Evolutionary conservation across 805 yeast genomes (phyloP).

Genomic region (Hanseniaspora singularis): DNA sequence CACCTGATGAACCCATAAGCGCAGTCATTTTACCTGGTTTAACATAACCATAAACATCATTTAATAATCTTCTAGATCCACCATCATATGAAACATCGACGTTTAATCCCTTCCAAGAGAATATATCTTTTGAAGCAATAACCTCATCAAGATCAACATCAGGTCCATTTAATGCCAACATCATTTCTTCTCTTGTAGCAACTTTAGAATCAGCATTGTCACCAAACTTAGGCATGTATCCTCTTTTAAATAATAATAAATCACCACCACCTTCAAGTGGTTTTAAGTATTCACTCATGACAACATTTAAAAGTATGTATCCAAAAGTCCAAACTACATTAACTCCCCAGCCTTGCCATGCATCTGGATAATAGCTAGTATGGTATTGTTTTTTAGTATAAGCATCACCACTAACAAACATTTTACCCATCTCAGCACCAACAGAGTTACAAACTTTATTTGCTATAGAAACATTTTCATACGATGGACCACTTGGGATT

Average conservation of each 20-base stretch:
- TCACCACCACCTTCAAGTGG: conserved; percentile 32
- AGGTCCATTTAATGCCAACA: conserved; percentile 28
- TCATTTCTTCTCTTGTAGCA: conserved; percentile 33
- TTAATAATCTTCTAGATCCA: conserved; percentile 45
- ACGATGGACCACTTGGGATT: conserved; percentile 48
- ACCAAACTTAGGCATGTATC: conserved; percentile 30
- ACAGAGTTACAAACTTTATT: conserved; percentile 41
- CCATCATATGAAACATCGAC: conserved; percentile 53
- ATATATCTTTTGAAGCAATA: conserved; percentile 38
- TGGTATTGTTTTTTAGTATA: conserved; percentile 33
- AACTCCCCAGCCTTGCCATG: conserved; percentile 55
- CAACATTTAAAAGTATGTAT: conserved; percentile 29
- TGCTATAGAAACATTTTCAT: conserved; percentile 31
- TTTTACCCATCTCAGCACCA: conserved; percentile 39
- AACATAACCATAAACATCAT: conserved; percentile 56
- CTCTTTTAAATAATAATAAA: conserved; percentile 35
- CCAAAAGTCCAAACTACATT: conserved; percentile 37
- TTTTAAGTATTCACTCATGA: conserved; percentile 30
- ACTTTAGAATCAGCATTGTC: conserved; percentile 31
- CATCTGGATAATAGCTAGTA: conserved; percentile 33
- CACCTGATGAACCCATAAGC: conserved; percentile 78
- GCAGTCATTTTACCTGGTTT: conserved; percentile 75
- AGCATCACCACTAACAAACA: conserved; percentile 35
- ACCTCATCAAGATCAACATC: conserved; percentile 26
- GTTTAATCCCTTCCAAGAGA: conserved; percentile 61